These are phyloP conservation scores for Zygoascus biomembranicola DNA, from an alignment of 805 yeast species.

Conservation along the genomic window DNA sequence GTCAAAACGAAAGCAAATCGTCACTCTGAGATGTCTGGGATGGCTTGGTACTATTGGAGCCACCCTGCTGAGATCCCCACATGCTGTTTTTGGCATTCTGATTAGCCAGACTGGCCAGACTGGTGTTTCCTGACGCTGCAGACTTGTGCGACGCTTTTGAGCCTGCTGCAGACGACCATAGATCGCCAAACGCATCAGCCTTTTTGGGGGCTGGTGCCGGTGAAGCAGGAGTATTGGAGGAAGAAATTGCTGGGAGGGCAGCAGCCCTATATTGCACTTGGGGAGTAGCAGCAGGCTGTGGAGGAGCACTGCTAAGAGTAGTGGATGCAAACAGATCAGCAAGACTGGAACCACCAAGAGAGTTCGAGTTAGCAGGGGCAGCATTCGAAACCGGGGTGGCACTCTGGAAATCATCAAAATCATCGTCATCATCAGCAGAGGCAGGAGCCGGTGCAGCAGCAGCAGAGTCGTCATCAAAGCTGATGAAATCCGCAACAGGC, in stretches of 20 bases:
- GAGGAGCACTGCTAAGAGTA: constrained; percentile 8
- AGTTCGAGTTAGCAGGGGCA: constrained; percentile 10
- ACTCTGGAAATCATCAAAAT: constrained; percentile 56
- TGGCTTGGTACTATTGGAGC: background rate
- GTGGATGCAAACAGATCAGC: constrained; percentile 20
- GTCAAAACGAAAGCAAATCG: constrained; percentile 4
- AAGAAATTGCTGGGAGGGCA: constrained; percentile 13
- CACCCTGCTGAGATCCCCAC: constrained; percentile 14
- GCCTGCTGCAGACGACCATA: constrained; percentile 29
- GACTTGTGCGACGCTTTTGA: constrained; percentile 4
- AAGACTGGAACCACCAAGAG: constrained; percentile 9
- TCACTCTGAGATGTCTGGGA: constrained; percentile 1
- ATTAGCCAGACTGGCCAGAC: constrained; percentile 22
- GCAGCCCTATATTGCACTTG: background rate
- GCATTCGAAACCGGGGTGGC: constrained; percentile 38
- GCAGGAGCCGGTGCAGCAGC: constrained; percentile 16
- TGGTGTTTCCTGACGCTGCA: constrained; percentile 6
- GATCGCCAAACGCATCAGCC: constrained; percentile 33
- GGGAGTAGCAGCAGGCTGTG: constrained; percentile 8
- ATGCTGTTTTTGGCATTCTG: constrained; percentile 23
- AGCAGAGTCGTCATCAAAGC: constrained; percentile 20
- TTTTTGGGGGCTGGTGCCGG: constrained; percentile 14
- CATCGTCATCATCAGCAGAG: constrained; percentile 44
- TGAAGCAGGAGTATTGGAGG: constrained; percentile 10
- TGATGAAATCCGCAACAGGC: constrained; percentile 18